Evolutionary conservation across 108 stramenopile species (phyloP).

Genomic region (Conticribra guillardii): DNA sequence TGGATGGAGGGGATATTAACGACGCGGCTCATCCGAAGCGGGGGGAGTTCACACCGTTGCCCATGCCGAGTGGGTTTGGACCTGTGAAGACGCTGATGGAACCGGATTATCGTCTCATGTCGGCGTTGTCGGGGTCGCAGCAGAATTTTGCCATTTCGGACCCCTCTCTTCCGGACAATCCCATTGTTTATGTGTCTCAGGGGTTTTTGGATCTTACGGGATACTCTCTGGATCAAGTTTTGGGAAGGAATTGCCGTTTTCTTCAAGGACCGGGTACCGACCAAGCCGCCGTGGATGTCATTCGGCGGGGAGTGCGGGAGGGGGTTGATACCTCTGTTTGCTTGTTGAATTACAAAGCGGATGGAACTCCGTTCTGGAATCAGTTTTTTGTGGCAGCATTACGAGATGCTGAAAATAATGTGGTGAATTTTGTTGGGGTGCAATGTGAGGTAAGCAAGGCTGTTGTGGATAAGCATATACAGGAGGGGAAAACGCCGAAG

Average conservation of each 20-base stretch:
- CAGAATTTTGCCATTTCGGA: constrained; percentile 99
- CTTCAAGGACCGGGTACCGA: constrained; percentile 97
- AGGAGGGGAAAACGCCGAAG: constrained; percentile 59
- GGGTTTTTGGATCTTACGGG: constrained; percentile 96
- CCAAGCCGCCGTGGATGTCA: constrained; percentile 83
- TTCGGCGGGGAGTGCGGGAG: constrained; percentile 83
- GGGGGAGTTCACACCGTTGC: constrained; percentile 80
- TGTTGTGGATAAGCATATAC: constrained; percentile 87
- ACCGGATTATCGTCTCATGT: constrained; percentile 88
- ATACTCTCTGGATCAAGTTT: constrained; percentile 91
- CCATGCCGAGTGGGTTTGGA: constrained; percentile 90
- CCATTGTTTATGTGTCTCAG: constrained; percentile 92
- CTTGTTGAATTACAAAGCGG: constrained; percentile 92
- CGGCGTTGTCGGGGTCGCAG: constrained; percentile 83
- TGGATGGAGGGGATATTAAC: constrained; percentile 42
- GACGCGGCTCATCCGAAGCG: constrained; percentile 47
- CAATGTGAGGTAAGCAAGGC: constrained; percentile 94
- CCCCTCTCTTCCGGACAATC: constrained; percentile 96
- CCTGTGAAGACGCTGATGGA: constrained; percentile 94
- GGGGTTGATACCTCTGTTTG: constrained; percentile 89
- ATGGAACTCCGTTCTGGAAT: constrained; percentile 98
- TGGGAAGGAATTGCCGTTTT: constrained; percentile 98
- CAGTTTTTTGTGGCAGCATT: constrained; percentile 97
- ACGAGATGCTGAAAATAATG: constrained; percentile 91
- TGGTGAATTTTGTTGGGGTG: constrained; percentile 97